phyloP scores from a whole-genome alignment of 768 basidiomycete genomes.

The Ramaria sp. region DNA sequence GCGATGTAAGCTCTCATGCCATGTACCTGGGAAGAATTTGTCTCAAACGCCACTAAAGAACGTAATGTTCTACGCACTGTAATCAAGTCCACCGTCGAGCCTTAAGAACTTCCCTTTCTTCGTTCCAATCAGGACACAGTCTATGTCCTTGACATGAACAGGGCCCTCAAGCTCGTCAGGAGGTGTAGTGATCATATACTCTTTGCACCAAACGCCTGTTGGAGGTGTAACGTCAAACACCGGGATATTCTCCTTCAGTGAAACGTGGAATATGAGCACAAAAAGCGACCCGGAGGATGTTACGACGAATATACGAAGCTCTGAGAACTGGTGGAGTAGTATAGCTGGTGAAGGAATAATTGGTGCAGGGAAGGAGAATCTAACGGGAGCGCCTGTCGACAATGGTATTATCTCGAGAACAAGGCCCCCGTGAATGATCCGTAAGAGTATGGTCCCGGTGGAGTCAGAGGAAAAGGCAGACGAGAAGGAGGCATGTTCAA shows the following conservation, averaged over 20 bases:
- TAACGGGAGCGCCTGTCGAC: slow-evolving; percentile 52
- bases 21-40: slow-evolving; percentile 1
- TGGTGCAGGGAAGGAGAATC: slow-evolving; percentile 66
- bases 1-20: slow-evolving; percentile 10
- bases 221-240: slow-evolving; percentile 5
- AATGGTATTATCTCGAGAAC: slow-evolving; percentile 73
- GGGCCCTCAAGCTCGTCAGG: slow-evolving; percentile 27
- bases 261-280: slow-evolving; percentile 49
- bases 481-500: slow-evolving; percentile 66
- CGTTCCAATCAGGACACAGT: slow-evolving; percentile 53
- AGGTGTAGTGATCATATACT: slow-evolving; percentile 52
- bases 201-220: slow-evolving; percentile 36
- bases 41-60: not conserved
- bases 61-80: not conserved
- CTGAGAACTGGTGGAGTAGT: slow-evolving; percentile 36
- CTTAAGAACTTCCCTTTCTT: slow-evolving; percentile 55
- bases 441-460: slow-evolving; percentile 59
- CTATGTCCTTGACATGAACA: slow-evolving; percentile 54
- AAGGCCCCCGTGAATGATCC: slow-evolving; percentile 62
- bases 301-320: slow-evolving; percentile 62
- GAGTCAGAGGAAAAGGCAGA: slow-evolving; percentile 42
- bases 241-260: slow-evolving; percentile 23
- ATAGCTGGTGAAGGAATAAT: slow-evolving; percentile 57
- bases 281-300: slow-evolving; percentile 63
- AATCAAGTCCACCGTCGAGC: slow-evolving; percentile 31